Evolutionary conservation across 192 early-diverging fungal species (phyloP).

Genomic region (Geranomyces variabilis): DNA sequence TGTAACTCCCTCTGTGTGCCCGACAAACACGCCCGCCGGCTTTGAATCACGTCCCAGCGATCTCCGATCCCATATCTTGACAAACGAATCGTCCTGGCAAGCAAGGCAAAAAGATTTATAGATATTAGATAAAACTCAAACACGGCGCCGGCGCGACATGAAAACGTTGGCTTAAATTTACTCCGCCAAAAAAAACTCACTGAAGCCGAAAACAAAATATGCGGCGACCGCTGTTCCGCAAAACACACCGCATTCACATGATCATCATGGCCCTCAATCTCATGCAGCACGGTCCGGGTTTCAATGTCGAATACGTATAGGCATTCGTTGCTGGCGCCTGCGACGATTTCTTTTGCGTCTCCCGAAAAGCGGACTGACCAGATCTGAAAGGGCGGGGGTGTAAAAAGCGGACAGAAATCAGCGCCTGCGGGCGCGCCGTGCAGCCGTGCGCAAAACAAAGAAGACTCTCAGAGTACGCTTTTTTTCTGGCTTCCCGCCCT

Average conservation of each 20-base stretch:
- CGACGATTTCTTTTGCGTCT: conserved; percentile 68
- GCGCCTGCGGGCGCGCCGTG: background rate
- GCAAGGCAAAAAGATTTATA: background rate
- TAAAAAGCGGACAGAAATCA: too few relatives aligned
- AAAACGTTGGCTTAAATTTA: too few relatives aligned
- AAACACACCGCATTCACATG: conserved; percentile 67
- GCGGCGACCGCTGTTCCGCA: conserved; percentile 33
- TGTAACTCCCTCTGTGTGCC: conserved; percentile 75
- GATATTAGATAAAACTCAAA: too few relatives aligned
- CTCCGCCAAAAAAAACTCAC: too few relatives aligned
- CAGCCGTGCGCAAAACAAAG: conserved; percentile 32
- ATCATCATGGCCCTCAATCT: conserved; percentile 57
- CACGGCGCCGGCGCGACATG: too few relatives aligned
- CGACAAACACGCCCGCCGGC: conserved; percentile 64
- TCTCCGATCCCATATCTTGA: conserved; percentile 54
- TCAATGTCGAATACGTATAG: conserved; percentile 64
- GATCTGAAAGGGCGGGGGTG: conserved; percentile 33
- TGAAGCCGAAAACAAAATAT: conserved; percentile 63
- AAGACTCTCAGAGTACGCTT: background rate
- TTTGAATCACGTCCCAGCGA: conserved; percentile 51
- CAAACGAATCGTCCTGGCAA: conserved; percentile 56
- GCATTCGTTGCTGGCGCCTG: conserved; percentile 24
- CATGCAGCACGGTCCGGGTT: conserved; percentile 48
- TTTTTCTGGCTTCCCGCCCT: too few relatives aligned
- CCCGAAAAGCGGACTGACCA: conserved; percentile 69